These are phyloP conservation scores for Hypholoma sublateritium DNA, from an alignment of 768 basidiomycete genomes.

Conservation along the genomic window DNA sequence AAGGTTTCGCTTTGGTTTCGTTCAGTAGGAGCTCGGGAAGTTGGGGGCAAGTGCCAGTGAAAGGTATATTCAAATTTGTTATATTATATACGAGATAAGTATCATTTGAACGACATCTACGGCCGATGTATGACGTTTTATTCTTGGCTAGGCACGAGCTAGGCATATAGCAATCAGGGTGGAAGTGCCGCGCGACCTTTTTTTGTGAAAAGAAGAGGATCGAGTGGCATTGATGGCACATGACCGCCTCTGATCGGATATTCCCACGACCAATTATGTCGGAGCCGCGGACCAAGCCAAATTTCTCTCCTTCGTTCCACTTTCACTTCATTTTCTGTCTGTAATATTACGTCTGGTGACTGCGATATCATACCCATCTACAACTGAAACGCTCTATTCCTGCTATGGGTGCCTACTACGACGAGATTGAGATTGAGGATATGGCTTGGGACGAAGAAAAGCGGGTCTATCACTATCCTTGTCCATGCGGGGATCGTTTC, in stretches of 20 bases:
- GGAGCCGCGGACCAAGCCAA: not conserved
- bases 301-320: not conserved
- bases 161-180: too few species aligned
- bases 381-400: not conserved
- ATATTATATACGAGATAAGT: not conserved
- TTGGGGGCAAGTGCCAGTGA: not conserved
- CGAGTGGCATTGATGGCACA: not conserved
- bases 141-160: not conserved
- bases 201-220: too few species aligned
- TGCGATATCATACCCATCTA: slow-evolving; percentile 1
- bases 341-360: not conserved
- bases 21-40: too few species aligned
- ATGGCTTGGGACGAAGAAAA: slow-evolving; percentile 88
- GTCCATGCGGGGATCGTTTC: slow-evolving; percentile 97
- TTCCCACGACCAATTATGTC: not conserved
- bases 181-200: too few species aligned
- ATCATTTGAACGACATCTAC: too few species aligned
- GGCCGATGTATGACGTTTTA: not conserved
- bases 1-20: not conserved
- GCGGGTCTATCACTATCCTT: slow-evolving; percentile 91
- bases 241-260: not conserved
- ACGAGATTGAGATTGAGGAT: slow-evolving; percentile 97
- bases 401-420: slow-evolving; percentile 84
- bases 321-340: not conserved
- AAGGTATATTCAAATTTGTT: not conserved